Evolutionary conservation across 148 eudicot genomes (phyloP).

Genomic region (Chenopodium album): DNA sequence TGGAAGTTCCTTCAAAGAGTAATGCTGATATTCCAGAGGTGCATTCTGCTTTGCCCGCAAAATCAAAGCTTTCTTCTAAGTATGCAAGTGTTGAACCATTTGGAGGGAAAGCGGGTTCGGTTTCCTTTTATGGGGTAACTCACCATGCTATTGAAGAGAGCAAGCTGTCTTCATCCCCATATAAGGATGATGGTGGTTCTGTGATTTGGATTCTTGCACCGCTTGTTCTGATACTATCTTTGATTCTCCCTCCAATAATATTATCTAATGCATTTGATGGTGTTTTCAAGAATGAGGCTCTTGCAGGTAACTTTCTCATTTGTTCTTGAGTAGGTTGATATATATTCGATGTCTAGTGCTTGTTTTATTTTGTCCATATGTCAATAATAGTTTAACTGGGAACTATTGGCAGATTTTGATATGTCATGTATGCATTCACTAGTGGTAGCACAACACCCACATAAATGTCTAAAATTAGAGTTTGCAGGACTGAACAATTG

Average conservation of each 20-base stretch:
- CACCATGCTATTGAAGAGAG: conserved; percentile 68
- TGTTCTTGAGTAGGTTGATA: not conserved
- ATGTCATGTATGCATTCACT: not conserved
- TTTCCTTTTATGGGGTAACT: conserved; percentile 65
- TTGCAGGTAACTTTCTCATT: conserved; percentile 44
- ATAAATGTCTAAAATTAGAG: not conserved
- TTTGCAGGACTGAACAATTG: not conserved
- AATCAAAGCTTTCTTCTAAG: conserved; percentile 20
- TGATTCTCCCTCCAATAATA: conserved; percentile 66
- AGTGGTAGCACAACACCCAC: not conserved
- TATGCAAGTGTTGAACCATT: conserved; percentile 53
- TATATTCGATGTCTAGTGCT: not conserved
- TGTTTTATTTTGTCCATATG: not conserved
- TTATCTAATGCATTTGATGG: conserved; percentile 41
- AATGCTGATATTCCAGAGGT: conserved; percentile 4
- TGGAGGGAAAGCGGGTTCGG: conserved; percentile 77
- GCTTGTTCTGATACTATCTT: conserved; percentile 53
- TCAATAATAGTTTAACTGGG: too few species aligned
- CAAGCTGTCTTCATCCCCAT: conserved; percentile 53
- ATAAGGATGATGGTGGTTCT: conserved; percentile 54
- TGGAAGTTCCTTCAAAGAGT: conserved; percentile 16
- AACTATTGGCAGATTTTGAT: not conserved
- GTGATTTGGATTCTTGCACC: conserved; percentile 77
- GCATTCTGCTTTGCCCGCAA: conserved; percentile 31
- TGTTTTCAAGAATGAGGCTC: conserved; percentile 41